Conservation (phyloP, 805 yeast genomes). For the Metschnikowia colocasiae region DNA sequence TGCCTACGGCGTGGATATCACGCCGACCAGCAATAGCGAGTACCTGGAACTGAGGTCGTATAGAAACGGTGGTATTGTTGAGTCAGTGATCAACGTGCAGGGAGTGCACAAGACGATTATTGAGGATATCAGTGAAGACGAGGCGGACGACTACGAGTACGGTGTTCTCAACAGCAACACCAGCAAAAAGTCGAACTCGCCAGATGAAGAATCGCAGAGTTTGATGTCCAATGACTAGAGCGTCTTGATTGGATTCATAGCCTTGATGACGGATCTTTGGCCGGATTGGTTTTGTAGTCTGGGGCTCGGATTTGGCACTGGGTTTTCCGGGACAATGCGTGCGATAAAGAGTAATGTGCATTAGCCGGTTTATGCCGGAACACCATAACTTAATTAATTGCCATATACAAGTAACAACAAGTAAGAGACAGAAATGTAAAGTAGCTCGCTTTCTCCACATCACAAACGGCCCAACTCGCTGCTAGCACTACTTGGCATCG, state of each 20-base stretch:
- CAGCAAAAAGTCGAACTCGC: conserved; percentile 10
- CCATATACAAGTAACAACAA: background rate
- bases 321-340: background rate
- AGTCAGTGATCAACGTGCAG: conserved; percentile 74
- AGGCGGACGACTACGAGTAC: conserved; percentile 24
- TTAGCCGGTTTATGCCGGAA: background rate
- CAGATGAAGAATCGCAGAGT: conserved; percentile 18
- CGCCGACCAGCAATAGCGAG: conserved; percentile 18
- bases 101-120: conserved; percentile 86
- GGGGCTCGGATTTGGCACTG: background rate
- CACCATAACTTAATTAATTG: background rate
- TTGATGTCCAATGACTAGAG: conserved; percentile 10
- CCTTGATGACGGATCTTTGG: background rate
- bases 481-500: background rate
- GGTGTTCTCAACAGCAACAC: conserved; percentile 10
- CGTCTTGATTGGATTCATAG: background rate
- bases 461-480: no score
- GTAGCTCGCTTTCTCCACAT: no score
- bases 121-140: conserved; percentile 55
- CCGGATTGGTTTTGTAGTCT: background rate
- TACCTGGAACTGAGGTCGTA: conserved; percentile 36
- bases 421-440: no score
- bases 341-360: background rate
- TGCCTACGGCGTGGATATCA: conserved; percentile 5
- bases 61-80: conserved; percentile 66